Base-by-base conservation (phyloP, 2,329 filamentous ascomycete species). In the Colletotrichum cuscutae region DNA sequence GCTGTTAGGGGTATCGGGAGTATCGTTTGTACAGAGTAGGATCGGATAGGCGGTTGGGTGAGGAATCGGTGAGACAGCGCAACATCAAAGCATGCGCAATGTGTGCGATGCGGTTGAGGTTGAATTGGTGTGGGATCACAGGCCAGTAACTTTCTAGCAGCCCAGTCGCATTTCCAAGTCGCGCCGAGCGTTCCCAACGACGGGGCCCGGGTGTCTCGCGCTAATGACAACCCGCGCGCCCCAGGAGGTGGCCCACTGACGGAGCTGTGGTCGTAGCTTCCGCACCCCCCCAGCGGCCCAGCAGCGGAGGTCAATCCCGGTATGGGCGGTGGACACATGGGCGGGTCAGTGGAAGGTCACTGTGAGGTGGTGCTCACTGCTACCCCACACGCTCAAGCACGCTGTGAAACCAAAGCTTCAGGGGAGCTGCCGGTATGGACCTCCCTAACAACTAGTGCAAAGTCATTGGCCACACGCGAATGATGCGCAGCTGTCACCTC, bases 341-440 rank as follows among this genome's bases (percentile, higher is more conserved):
- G n/a, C 15, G 22, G 22, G 22, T 26, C 28, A 49, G 63, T 65
- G 35, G 52, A n/a, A 30, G 30, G 68, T 42, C 52, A 49, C 22
- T 46, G 24, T 54, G 49, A 3, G 3, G 32, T 35, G 32, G 32
- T 35, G 32, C 11, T 35, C 32, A 12, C 32, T 54, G 35, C 30
- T 32, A 68, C 57, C 56, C 64, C 64, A 71, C 56, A 68, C 35
- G 56, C 42, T 57, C 68, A 60, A 70, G 62, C 68, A 60, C 56
- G 30, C 68, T 35, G 58, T 68, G 68, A 66, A 66, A 70, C 68
- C 24, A 52, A 28, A 46, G 49, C 42, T 46, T 35, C 68, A 71
- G 49, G 63, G 68, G 22, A 52, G 60, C 53, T 65, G 57, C 63
- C 46, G 42, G 68, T 26, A 65, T 24, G 54, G 53, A 15, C 52